Percentiles rank a stretch among this genome's conserved stretches.
phyloP scores from a whole-genome alignment of 768 basidiomycete genomes.

The Agaricus sinodeliciosus region DNA sequence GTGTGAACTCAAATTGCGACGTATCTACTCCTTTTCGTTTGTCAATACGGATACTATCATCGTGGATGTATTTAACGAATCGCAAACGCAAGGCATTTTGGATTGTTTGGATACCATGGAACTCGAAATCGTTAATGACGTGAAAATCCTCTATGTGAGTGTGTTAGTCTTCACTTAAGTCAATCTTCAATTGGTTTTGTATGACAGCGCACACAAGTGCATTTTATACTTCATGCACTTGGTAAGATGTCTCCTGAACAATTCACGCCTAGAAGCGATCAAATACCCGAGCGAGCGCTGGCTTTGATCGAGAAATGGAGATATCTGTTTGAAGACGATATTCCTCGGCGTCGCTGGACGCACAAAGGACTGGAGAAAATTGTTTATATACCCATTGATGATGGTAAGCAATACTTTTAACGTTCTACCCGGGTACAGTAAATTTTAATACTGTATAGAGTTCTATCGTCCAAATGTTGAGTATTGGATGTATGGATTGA shows the following conservation, averaged over 20 bases:
- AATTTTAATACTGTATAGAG: background rate
- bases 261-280: slow-evolving; percentile 5
- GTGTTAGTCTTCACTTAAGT: background rate
- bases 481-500: slow-evolving; percentile 3
- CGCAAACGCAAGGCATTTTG: background rate
- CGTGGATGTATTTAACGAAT: background rate
- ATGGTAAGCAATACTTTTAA: slow-evolving; percentile 11
- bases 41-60: background rate
- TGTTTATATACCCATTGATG: slow-evolving; percentile 14
- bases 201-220: background rate
- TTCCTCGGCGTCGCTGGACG: slow-evolving; percentile 15
- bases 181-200: background rate
- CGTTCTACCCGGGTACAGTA: background rate
- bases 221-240: slow-evolving; percentile 2
- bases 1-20: background rate
- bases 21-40: background rate
- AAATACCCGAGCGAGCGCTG: slow-evolving; percentile 10
- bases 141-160: background rate
- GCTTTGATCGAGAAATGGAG: slow-evolving; percentile 16
- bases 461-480: background rate
- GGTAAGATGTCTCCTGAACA: slow-evolving; percentile 11
- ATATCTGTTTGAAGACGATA: slow-evolving; percentile 10
- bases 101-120: background rate
- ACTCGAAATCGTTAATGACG: background rate
- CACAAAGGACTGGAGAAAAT: slow-evolving; percentile 12